These are phyloP conservation scores for Mortierella claussenii DNA, from an alignment of 192 early-diverging fungal genomes.

Conservation along the genomic window DNA sequence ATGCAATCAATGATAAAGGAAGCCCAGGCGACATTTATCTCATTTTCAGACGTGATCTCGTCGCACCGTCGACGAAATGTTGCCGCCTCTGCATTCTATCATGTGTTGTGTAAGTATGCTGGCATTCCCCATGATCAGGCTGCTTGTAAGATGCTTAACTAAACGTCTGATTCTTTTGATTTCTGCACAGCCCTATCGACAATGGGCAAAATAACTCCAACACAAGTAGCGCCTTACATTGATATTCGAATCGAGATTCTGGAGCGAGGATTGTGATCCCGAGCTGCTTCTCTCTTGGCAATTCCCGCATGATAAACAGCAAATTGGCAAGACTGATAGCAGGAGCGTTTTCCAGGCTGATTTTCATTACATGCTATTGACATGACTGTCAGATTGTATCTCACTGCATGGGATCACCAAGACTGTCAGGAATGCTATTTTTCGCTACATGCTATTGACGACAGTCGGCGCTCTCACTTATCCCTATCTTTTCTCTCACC, in stretches of 20 bases:
- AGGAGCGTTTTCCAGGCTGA: no score
- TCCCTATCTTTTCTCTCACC: no score
- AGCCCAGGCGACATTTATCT: slow-evolving; percentile 2
- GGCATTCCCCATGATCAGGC: background rate
- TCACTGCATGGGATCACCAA: no score
- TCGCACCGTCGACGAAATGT: slow-evolving; percentile 16
- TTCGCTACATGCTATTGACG: no score
- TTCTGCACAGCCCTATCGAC: slow-evolving; percentile 34
- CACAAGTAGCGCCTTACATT: slow-evolving; percentile 13
- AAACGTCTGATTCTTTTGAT: background rate
- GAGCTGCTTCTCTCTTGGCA: no score
- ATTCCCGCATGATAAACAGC: no score
- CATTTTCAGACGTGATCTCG: slow-evolving; percentile 10
- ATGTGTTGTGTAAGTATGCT: slow-evolving; percentile 15
- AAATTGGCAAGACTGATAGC: no score
- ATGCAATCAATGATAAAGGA: slow-evolving; percentile 11
- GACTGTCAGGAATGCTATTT: no score
- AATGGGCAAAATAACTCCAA: slow-evolving; percentile 14
- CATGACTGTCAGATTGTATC: no score
- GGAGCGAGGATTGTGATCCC: background rate
- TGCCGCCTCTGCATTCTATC: slow-evolving; percentile 36
- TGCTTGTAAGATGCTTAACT: background rate
- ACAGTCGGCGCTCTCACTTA: no score
- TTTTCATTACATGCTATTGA: no score
- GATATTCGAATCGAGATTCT: slow-evolving; percentile 13